These are phyloP conservation scores for Barnettozyma pratensis DNA, from an alignment of 805 yeast species.

Conservation along the genomic window DNA sequence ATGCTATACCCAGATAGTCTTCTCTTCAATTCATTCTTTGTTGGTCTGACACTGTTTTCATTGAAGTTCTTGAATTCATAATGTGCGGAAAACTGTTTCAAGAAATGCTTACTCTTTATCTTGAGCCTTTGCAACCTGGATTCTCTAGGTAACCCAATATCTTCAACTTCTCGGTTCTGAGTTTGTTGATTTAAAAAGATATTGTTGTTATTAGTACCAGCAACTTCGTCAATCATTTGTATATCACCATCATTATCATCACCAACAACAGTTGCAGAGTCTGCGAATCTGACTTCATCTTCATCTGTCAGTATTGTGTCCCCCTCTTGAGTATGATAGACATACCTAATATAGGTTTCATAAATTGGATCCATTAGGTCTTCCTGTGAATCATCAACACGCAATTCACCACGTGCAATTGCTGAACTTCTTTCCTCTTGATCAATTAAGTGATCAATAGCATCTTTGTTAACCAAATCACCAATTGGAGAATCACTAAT, in stretches of 20 bases:
- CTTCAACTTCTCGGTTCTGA: not conserved
- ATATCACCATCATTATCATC: conserved; percentile 5
- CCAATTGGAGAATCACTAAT: conserved; percentile 11
- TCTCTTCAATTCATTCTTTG: conserved; percentile 8
- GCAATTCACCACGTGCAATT: not conserved
- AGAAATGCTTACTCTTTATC: conserved; percentile 3
- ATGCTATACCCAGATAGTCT: conserved; percentile 5
- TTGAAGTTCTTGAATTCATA: conserved; percentile 7
- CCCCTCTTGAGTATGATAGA: conserved; percentile 4
- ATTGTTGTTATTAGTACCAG: not conserved
- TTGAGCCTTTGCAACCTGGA: conserved; percentile 9
- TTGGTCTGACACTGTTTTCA: conserved; percentile 5
- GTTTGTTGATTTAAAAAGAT: not conserved
- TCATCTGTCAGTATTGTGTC: conserved; percentile 5
- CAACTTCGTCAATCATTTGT: not conserved
- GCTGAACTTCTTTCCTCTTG: conserved; percentile 1
- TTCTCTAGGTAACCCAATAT: not conserved
- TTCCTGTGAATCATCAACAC: not conserved
- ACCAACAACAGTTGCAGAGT: conserved; percentile 5
- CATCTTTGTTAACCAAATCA: not conserved
- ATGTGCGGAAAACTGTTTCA: conserved; percentile 4
- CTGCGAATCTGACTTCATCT: conserved; percentile 1
- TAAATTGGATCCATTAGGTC: conserved; percentile 10
- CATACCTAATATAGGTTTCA: conserved; percentile 9
- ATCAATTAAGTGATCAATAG: conserved; percentile 4